Evolutionary conservation across 2,329 filamentous ascomycete genomes (phyloP), one percentile per base, ranked within the genome.

Genomic region (Botrytis deweyae): DNA sequence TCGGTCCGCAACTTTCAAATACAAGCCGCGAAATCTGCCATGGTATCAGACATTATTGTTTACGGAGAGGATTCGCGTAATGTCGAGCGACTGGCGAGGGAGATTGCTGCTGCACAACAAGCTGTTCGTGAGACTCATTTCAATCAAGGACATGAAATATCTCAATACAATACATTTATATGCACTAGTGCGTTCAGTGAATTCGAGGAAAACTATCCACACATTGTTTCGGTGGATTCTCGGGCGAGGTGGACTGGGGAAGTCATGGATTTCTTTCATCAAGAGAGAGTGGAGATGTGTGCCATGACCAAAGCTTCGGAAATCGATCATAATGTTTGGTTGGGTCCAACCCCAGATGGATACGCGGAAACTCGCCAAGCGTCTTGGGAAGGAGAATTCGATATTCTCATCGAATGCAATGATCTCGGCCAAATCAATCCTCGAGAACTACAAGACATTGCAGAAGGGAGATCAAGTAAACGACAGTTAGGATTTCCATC

Each of bases 1-100:
- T 97, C 94, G 7, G 95, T 98, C 62, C 90, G 96, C 64, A 98
- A 98, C 82, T 99, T 99, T 81, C 95, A 98, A 79, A 98, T 98
- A 58, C 96, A 99, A 82, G 88, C 93, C 0, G 92, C 92, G 74
- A 99, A 99, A 82, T 85, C 93, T 77, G 95, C 95, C 72, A 89
- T 92, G 77, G 88, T 96, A 14, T 98, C 95, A 0, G 96, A 99
- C 81, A 93, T 99, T 76, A 88, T 99, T 59, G 89, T 99, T 1
- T 99, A 99, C 81, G 94, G 94, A 20, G 92, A 95, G 72, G 88
- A 93, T 76, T 84, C 86, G 55, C 86, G 86, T 2, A 83, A 88
- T 40, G 87, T 88, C 64, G 87, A 88, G 71, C 90, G 91, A 73
- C 84, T 97, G 36, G 88, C 81, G 78, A 92, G 83, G 87, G 89